phyloP scores from a whole-genome alignment of 768 basidiomycete genomes.

The Boletus rufocinnamomeus region DNA sequence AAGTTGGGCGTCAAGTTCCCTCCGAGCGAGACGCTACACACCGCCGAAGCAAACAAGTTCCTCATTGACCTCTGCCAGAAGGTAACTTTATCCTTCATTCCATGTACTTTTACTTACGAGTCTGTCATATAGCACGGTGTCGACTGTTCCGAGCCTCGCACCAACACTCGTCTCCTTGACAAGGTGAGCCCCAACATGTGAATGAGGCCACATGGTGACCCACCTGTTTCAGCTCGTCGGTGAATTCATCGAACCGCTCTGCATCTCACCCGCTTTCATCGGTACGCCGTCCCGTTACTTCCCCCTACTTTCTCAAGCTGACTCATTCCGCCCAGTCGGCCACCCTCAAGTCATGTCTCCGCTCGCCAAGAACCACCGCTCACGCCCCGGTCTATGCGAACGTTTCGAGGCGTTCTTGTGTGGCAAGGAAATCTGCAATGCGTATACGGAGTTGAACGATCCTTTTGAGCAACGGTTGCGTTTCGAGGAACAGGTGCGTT shows the following conservation, averaged over 20 bases:
- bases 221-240: constrained; percentile 74
- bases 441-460: constrained; percentile 99
- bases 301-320: not conserved
- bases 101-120: not conserved
- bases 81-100: constrained; percentile 42
- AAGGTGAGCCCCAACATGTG: constrained; percentile 53
- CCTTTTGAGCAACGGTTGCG: constrained; percentile 94
- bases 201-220: not conserved
- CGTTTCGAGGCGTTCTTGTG: constrained; percentile 99
- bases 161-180: constrained; percentile 92
- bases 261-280: constrained; percentile 96
- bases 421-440: constrained; percentile 97
- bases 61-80: constrained; percentile 81
- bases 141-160: constrained; percentile 94
- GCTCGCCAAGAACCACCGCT: constrained; percentile 97
- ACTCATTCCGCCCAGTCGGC: constrained; percentile 57
- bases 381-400: constrained; percentile 95
- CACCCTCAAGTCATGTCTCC: constrained; percentile 99
- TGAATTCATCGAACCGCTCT: constrained; percentile 96
- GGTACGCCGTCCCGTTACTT: constrained; percentile 42
- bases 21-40: constrained; percentile 85
- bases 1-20: constrained; percentile 93
- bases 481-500: constrained; percentile 86
- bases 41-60: constrained; percentile 85
- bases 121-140: constrained; percentile 73